Evolutionary conservation across 164 flowering plant genomes (phyloP).

Genomic region (Vitis vinifera): ASM3070453v1 NC_081806.1:1412001-1412500

Average conservation of each 20-base stretch:
- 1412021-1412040: conserved; percentile 14
- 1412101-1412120: conserved; percentile 26
- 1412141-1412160: conserved; percentile 37
- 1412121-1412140: conserved; percentile 26
- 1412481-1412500: conserved; percentile 93
- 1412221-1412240: neutral
- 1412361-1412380: conserved; percentile 91
- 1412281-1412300: neutral
- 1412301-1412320: neutral
- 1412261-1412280: too few species aligned
- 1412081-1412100: conserved; percentile 14
- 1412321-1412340: neutral
- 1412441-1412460: conserved; percentile 82
- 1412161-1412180: conserved; percentile 16
- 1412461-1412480: conserved; percentile 88
- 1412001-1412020: conserved; percentile 22
- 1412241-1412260: neutral
- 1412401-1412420: conserved; percentile 89
- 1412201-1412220: conserved; percentile 64
- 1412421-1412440: conserved; percentile 84
- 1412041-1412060: conserved; percentile 19
- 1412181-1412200: conserved; percentile 34
- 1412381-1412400: conserved; percentile 92
- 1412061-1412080: conserved; percentile 15
- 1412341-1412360: conserved; percentile 94